phyloP scores from a whole-genome alignment of 1,284 basidiomycete species.

The Sanghuangporus sanghuang region DNA sequence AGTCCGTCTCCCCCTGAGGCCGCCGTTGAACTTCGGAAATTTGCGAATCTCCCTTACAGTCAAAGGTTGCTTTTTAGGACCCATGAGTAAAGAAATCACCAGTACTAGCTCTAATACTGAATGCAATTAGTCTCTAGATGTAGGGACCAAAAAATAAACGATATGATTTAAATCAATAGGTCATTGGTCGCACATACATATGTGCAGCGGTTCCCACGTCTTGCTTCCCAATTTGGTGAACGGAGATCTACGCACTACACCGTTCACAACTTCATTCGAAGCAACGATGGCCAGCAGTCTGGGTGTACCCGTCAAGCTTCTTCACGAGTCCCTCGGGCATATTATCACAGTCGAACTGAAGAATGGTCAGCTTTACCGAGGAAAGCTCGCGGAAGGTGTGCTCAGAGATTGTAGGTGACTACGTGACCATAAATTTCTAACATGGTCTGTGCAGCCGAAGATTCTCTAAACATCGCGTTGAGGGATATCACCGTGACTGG shows the following conservation, averaged over 20 bases:
- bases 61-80: no score
- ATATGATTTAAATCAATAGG: neutral
- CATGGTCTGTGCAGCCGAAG: conserved; percentile 70
- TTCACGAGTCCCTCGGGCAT: conserved; percentile 94
- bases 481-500: conserved; percentile 98
- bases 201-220: neutral
- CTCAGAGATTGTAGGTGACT: conserved; percentile 13
- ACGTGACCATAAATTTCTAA: conserved; percentile 20
- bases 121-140: no score
- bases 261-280: neutral
- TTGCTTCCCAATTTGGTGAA: neutral
- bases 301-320: conserved; percentile 88
- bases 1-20: neutral
- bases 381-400: conserved; percentile 93
- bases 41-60: no score
- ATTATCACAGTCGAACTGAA: conserved; percentile 97
- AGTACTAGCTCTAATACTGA: no score
- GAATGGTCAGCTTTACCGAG: conserved; percentile 94
- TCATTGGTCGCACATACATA: neutral
- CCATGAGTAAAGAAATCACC: no score
- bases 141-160: neutral
- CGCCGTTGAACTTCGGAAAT: no score
- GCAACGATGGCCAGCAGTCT: conserved; percentile 49
- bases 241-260: neutral
- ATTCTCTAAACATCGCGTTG: conserved; percentile 95